Percentiles rank a stretch among this genome's conserved stretches.
Evolutionary conservation across 225 moss, liverwort and hornwort species (phyloP).

Genomic region (Polytrichum formosum): DNA sequence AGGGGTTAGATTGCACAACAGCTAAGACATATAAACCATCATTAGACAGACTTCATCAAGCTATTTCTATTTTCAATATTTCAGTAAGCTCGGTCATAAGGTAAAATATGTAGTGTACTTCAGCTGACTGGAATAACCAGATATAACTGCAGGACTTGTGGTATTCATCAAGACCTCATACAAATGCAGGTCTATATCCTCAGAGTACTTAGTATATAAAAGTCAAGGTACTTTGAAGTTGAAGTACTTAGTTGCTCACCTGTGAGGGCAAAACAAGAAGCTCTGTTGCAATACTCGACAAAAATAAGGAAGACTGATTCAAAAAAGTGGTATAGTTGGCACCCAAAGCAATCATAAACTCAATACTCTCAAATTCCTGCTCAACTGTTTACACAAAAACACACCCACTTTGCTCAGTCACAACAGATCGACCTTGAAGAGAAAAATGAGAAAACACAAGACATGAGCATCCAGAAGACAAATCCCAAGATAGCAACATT

Average conservation of each 20-base stretch:
- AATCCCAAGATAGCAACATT: not conserved
- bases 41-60: too few species aligned
- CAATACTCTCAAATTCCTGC: constrained; percentile 55
- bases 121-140: too few species aligned
- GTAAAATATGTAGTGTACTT: too few species aligned
- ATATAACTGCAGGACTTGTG: too few species aligned
- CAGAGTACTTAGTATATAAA: not conserved
- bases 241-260: constrained; percentile 28
- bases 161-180: not conserved
- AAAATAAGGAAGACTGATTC: constrained; percentile 50
- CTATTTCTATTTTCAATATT: too few species aligned
- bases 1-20: too few species aligned
- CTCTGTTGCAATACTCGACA: constrained; percentile 62
- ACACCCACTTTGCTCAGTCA: too few species aligned
- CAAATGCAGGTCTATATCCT: not conserved
- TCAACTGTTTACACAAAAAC: constrained; percentile 29
- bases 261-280: constrained; percentile 55
- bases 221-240: not conserved
- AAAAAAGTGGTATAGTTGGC: constrained; percentile 57
- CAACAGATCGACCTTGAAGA: too few species aligned
- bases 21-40: too few species aligned
- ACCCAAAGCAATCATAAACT: constrained; percentile 54
- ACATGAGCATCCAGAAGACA: not conserved
- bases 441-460: too few species aligned
- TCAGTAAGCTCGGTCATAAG: not conserved